Conservation (phyloP, 148 eudicot species). For the Hydrangea macrophylla region DNA sequence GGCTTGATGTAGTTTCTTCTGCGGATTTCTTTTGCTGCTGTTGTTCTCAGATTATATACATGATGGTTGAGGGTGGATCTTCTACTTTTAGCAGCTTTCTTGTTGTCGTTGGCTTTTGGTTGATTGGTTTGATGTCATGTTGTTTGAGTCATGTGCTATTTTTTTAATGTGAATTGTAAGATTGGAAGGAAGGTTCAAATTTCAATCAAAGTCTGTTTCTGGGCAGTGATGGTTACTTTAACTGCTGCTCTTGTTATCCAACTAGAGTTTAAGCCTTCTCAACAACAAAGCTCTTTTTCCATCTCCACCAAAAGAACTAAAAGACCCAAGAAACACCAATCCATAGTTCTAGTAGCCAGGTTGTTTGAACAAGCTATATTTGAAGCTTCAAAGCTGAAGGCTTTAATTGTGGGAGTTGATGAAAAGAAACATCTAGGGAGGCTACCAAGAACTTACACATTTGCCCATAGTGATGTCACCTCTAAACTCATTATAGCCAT, state of each 20-base stretch:
- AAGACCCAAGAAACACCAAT: conserved; percentile 31
- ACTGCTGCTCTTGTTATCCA: conserved; percentile 48
- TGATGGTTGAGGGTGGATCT: too few relatives aligned
- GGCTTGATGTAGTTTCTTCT: too few relatives aligned
- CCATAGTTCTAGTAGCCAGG: conserved; percentile 68
- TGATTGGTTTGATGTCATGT: too few relatives aligned
- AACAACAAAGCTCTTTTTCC: conserved; percentile 25
- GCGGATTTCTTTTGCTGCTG: too few relatives aligned
- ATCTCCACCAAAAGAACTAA: conserved; percentile 24
- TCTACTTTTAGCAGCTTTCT: too few relatives aligned
- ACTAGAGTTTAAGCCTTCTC: conserved; percentile 41
- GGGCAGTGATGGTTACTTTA: conserved; percentile 48
- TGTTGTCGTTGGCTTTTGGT: too few relatives aligned
- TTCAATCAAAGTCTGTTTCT: too few relatives aligned
- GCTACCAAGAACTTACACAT: conserved; percentile 86
- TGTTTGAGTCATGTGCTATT: too few relatives aligned
- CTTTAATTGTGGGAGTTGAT: conserved; percentile 69
- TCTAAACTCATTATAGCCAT: conserved; percentile 86
- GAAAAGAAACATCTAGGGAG: conserved; percentile 77
- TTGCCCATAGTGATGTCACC: conserved; percentile 85
- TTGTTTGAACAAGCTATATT: conserved; percentile 91
- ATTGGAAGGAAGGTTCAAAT: background rate
- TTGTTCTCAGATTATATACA: too few relatives aligned
- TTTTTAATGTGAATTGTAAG: too few relatives aligned
- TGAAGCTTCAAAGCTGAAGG: conserved; percentile 91